Evolutionary conservation across 208 protist genomes (phyloP), one percentile per base, ranked within the genome.

Genomic region (Trichomonas gallinae): DNA sequence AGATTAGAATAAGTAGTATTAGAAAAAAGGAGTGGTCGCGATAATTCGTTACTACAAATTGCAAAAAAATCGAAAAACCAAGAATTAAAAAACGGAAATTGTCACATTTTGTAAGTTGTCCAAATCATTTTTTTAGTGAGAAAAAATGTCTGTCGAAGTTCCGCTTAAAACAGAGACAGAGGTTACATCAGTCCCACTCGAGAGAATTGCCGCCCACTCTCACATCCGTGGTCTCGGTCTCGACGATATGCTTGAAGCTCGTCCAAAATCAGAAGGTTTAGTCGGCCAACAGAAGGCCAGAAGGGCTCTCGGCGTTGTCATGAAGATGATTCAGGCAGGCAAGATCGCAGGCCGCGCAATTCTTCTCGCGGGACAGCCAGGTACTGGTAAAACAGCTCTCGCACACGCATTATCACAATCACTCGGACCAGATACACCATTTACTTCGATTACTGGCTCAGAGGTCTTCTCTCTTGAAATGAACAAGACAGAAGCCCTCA

Each of bases 391-490:
- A 98, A 99, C 99, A 40, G 99, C 99, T 0, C 99, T 99, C 96
- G 99, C 99, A 36, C 99, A 99, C 99, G 99, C 98, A 42, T 87
- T 97, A 88, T 38, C 96, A n/a, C 82, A 99, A 97, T 97, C 99
- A 26, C 98, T 99, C 6, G 99, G 99, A 34, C 96, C 97, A 38
- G 98, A 99, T 82, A 99, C 98, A 10, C 99, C 99, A 2, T 99
- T 99, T 97, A 99, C 99, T 49, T 99, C 99, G 97, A 99, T 99
- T n/a, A 98, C 99, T 49, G 99, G 98, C 13, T 99, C 98, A 91
- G 99, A 99, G 97, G 99, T 99, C 96, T 99, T 99, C 97, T 99
- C 99, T 15, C 97, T 99, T 31, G 99, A 99, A 97, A 99, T 99
- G 99, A 99, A 98, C 93, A 99, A 99, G 97, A 99, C 99, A n/a